Evolutionary conservation across 768 basidiomycete genomes (phyloP).

Genomic region (Lepiota brunneoincarnata): DNA sequence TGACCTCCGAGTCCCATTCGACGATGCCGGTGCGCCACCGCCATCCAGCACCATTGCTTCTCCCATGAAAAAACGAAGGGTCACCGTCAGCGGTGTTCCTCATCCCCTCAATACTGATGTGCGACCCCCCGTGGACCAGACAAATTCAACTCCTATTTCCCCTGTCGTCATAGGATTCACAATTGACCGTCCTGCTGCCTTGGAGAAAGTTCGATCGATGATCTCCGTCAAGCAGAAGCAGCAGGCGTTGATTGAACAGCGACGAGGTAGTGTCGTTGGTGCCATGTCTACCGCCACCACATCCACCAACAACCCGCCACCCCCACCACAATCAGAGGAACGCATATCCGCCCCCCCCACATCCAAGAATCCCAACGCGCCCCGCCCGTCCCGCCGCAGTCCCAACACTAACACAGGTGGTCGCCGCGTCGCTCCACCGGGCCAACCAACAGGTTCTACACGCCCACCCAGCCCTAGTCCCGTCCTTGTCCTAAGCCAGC

Average conservation of each 20-base stretch:
- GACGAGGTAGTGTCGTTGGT: slow-evolving; percentile 56
- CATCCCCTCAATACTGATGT: slow-evolving; percentile 56
- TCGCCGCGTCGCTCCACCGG: slow-evolving; percentile 23
- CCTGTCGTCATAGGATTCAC: slow-evolving; percentile 65
- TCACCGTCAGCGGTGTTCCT: slow-evolving; percentile 64
- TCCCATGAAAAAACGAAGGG: slow-evolving; percentile 63
- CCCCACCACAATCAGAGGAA: slow-evolving; percentile 11
- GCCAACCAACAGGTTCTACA: slow-evolving; percentile 16
- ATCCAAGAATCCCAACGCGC: slow-evolving; percentile 3
- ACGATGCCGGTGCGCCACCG: slow-evolving; percentile 31
- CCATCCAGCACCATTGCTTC: slow-evolving; percentile 41
- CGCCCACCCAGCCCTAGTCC: slow-evolving; percentile 35
- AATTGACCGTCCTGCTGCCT: slow-evolving; percentile 45
- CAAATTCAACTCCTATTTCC: slow-evolving; percentile 56
- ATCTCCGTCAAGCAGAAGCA: slow-evolving; percentile 67
- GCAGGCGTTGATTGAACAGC: slow-evolving; percentile 68
- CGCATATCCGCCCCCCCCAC: slow-evolving; percentile 10
- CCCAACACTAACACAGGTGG: slow-evolving; percentile 29
- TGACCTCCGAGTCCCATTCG: slow-evolving; percentile 20
- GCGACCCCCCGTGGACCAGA: slow-evolving; percentile 37
- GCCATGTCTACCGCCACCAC: slow-evolving; percentile 31
- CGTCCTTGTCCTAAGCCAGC: slow-evolving; percentile 24
- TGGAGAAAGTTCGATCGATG: slow-evolving; percentile 64
- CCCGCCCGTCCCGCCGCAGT: slow-evolving; percentile 33
- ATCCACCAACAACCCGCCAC: slow-evolving; percentile 22